Evolutionary conservation across 2,329 filamentous ascomycete species (phyloP), one percentile per base, ranked within the genome.

Genomic region (Colletotrichum lupini): DNA sequence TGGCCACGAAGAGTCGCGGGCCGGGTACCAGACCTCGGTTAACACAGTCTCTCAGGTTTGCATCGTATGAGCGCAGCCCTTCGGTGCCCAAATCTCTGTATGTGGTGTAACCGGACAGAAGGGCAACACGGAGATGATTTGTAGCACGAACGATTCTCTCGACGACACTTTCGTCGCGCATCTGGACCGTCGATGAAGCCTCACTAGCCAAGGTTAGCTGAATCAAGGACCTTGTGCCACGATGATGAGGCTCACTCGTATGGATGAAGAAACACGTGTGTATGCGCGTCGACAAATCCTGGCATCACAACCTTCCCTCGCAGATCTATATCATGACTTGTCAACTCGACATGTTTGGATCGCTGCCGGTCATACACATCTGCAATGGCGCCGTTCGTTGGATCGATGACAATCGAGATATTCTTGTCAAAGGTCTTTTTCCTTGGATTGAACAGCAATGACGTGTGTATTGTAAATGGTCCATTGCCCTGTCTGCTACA

Each of bases 21-120:
- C 89, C 89, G 0, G 87, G 87, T 2, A 84, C 85, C 12, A 90
- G 77, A 5, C 87, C 88, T 7, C 88, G 85, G 74, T 88, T 88
- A 76, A 90, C 85, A 42, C 85, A 84, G 77, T 90, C 87, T 11
- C 88, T 83, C 4, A 90, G 78, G 67, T 85, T 85, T 52, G 84
- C 84, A 77, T 90, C 88, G 32, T 84, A 84, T 49, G 86, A 84
- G 32, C 83, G 81, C 72, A 89, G 82, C 0, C 84, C 84, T 76
- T 90, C 88, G 3, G 87, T 88, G 16, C 88, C 87, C 0, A 90
- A 82, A 77, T 90, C 88, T 56, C 88, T 83, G 78, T 89, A 90
- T 2, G 88, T 90, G 0, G 88, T 92, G 81, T 88, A 91, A 7
- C 89, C 90, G 0, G 89, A 87, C 24, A 87, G 79, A 11, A 92